Evolutionary conservation across 164 flowering plant genomes (phyloP), one percentile per base, ranked within the genome.

Genomic region (Magnolia officinalis): DNA sequence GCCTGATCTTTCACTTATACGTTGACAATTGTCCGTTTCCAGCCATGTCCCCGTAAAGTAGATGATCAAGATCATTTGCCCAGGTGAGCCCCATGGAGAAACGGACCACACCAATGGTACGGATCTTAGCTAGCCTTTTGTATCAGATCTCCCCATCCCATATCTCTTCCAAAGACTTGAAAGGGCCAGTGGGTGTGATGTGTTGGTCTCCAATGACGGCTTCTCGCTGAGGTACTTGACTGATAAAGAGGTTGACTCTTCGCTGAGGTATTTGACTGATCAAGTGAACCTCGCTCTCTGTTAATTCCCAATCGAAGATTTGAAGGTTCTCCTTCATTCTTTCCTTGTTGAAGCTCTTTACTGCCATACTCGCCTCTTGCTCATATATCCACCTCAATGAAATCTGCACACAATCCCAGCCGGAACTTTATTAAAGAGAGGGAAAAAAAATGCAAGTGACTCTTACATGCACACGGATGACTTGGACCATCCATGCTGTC

Each of bases 111-210:
- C 45, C 45, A 37, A 37, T 37, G 45, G 45, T 37, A 37, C 45
- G 6, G 45, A 37, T 37, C 45, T 37, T 5, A 37, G 45, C 6
- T 3, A 37, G 45, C 45, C 20, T 84, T 84, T 13, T 81, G 82
- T 24, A 55, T 19, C 37, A 79, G 4, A 79, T 63, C 52, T 84
- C 86, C 21, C 83, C 82, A 77, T 84, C 86, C 86, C 86, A 84
- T 0, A 84, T 58, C 18, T 84, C 82, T 14, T 52, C 76, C n/a
- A 73, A 26, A 2, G 84, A 79, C 49, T 79, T 84, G 65, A n/a
- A 79, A 1, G 72, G 79, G 31, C 83, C 82, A 26, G 75, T 52
- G 11, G 26, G 71, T 37, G 75, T 72, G 16, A 83, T 59, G 8
- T 75, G 70, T 0, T 5, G 0, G 0, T 67, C 71, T 29, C 50